Conservation (phyloP, 495 filamentous ascomycete genomes). For the Aspergillus incahuasiensis region DNA sequence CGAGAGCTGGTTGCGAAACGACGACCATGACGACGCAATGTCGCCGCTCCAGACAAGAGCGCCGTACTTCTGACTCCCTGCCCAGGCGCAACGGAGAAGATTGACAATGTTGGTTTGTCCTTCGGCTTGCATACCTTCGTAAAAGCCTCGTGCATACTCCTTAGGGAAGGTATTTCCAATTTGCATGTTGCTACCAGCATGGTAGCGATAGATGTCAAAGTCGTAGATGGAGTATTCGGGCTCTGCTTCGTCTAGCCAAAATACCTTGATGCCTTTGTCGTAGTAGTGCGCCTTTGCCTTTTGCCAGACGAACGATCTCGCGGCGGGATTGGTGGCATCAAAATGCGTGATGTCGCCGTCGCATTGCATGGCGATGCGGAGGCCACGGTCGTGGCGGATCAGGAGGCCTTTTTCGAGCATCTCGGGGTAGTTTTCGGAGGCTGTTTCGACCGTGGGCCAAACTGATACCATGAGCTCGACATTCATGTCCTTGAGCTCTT, state of each 20-base stretch:
- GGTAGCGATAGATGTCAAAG: constrained; percentile 56
- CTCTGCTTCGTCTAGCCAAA: constrained; percentile 61
- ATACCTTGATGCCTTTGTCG: constrained; percentile 51
- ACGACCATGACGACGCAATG: constrained; percentile 52
- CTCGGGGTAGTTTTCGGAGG: constrained; percentile 47
- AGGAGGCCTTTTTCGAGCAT: constrained; percentile 52
- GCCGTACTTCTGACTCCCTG: constrained; percentile 56
- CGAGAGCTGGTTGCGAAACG: constrained; percentile 51
- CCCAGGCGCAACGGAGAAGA: constrained; percentile 55
- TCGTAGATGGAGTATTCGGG: constrained; percentile 56
- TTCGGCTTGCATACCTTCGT: constrained; percentile 47
- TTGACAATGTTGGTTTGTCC: constrained; percentile 51
- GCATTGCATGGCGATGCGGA: constrained; percentile 48
- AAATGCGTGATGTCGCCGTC: constrained; percentile 51
- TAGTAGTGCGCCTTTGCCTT: constrained; percentile 52
- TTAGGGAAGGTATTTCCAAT: constrained; percentile 54
- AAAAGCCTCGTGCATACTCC: constrained; percentile 52
- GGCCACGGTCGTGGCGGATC: constrained; percentile 50
- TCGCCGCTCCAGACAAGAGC: constrained; percentile 57
- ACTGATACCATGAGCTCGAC: constrained; percentile 58
- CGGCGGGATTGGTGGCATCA: constrained; percentile 51
- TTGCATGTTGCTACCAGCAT: constrained; percentile 45
- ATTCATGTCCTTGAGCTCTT: constrained; percentile 46
- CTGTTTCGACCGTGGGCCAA: constrained; percentile 54
- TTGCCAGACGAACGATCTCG: constrained; percentile 50